Percentiles rank a stretch among this genome's conserved stretches.
These are phyloP conservation scores for Guyanaporus albipodus DNA, from an alignment of 768 basidiomycete species.

Conservation along the genomic window DNA sequence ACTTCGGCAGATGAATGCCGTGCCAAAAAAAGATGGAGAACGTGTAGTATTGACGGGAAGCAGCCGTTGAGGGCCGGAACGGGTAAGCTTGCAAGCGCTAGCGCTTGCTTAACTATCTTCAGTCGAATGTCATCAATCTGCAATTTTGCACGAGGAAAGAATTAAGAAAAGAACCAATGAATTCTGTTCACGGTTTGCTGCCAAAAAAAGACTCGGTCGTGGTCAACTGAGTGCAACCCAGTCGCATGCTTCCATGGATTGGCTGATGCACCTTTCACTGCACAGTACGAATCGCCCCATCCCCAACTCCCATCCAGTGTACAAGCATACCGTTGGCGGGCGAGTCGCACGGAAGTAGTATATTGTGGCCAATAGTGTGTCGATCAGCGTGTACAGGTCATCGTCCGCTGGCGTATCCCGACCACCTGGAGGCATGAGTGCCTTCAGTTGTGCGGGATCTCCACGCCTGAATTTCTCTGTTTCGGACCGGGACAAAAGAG, in stretches of 20 bases:
- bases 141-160: too few species aligned
- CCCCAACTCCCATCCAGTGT: constrained; percentile 17
- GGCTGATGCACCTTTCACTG: constrained; percentile 19
- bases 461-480: constrained; percentile 15
- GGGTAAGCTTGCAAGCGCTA: too few species aligned
- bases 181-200: too few species aligned
- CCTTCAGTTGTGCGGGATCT: constrained; percentile 7
- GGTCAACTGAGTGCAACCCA: constrained; percentile 22
- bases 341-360: constrained; percentile 23
- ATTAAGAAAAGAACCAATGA: too few species aligned
- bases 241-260: constrained; percentile 19
- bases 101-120: too few species aligned
- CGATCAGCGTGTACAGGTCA: constrained; percentile 23
- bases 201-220: too few species aligned
- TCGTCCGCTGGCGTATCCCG: background rate
- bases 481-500: constrained; percentile 6
- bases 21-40: too few species aligned
- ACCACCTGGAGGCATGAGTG: background rate
- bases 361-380: constrained; percentile 18
- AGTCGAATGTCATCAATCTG: too few species aligned
- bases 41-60: too few species aligned
- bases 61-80: too few species aligned
- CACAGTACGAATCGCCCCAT: constrained; percentile 23
- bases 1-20: too few species aligned
- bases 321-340: constrained; percentile 26